Base-by-base conservation (phyloP, 352 stramenopile genomes). In the Phytophthora fragariae region DNA sequence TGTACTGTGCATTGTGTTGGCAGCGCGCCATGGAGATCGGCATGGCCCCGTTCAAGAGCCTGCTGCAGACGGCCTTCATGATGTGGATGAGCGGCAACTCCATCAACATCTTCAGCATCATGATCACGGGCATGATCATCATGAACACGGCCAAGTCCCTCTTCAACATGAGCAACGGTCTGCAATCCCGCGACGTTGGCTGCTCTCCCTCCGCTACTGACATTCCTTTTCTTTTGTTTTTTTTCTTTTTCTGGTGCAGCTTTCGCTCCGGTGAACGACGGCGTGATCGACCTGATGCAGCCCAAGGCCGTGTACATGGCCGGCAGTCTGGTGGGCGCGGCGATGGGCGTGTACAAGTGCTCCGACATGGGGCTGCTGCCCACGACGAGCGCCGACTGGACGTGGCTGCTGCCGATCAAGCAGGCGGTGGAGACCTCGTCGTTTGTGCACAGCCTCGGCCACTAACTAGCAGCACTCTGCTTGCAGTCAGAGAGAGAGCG, bases 91-190 rank as follows among this genome's bases (percentile, higher is more conserved):
- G 89, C 61, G 95, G 95, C 63, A 96, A 93, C 67, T 92, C 91
- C 55, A 92, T 98, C 73, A 97, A 98, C 80, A 98, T 98, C 68
- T 98, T 98, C 77, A 97, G 89, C 66, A 98, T 98, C 80, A 98
- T 98, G 93, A 94, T 98, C 79, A 97, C 90, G 7, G 92, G 81
- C 64, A 98, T 97, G 92, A 96, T 97, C 72, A 79, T 98, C 62
- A 93, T 96, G 83, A 97, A 97, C 79, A 97, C 92, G 10, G 68
- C 95, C 78, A 98, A 98, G 83, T 94, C 91, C 35, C 81, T 98
- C 65, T 91, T 97, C 62, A 91, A 89, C 65, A 85, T 97, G 55
- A 82, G 92, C 65, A 80, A 72, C 29, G 83, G 84, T 91, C 35
- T 44, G 35, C 35, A 41, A 5, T 41, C 35, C 8, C 35, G 24